phyloP scores from a whole-genome alignment of 805 yeast species.

The Lachancea cidri region DNA sequence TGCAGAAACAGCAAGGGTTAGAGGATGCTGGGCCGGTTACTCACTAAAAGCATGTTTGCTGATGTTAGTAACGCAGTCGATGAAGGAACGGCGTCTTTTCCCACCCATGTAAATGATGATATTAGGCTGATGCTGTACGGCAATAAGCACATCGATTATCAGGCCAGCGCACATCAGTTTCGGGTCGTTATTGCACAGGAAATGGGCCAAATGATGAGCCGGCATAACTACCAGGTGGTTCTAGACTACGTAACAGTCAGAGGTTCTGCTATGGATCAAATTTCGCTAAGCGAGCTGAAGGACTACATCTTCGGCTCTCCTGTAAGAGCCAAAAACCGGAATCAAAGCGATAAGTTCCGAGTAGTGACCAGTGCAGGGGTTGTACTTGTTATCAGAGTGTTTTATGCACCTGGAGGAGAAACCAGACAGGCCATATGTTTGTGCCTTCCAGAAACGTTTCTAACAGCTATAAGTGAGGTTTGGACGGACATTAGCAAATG shows the following conservation, averaged over 20 bases:
- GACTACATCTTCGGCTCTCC: constrained; percentile 40
- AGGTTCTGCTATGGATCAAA: constrained; percentile 20
- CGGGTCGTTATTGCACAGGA: constrained; percentile 36
- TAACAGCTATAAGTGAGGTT: constrained; percentile 29
- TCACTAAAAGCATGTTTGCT: constrained; percentile 10
- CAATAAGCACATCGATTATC: constrained; percentile 12
- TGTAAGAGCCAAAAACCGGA: constrained; percentile 27
- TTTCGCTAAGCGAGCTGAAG: constrained; percentile 31
- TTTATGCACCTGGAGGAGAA: constrained; percentile 20
- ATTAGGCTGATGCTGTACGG: constrained; percentile 27
- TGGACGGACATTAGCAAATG: constrained; percentile 31
- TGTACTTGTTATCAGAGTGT: constrained; percentile 32
- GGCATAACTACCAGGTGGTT: constrained; percentile 32
- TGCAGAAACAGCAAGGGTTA: neutral
- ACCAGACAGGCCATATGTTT: constrained; percentile 33
- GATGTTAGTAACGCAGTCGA: constrained; percentile 4
- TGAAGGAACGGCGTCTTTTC: constrained; percentile 4
- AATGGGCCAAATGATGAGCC: constrained; percentile 33
- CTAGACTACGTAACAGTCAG: constrained; percentile 30
- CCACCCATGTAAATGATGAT: constrained; percentile 22
- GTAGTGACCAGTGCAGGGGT: constrained; percentile 27
- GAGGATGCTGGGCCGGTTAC: constrained; percentile 15
- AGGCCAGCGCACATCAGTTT: constrained; percentile 17
- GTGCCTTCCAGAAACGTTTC: constrained; percentile 25
- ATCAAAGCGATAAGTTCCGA: constrained; percentile 27